Evolutionary conservation across 352 stramenopile genomes (phyloP).

Genomic region (Pythium apleroticum): DNA sequence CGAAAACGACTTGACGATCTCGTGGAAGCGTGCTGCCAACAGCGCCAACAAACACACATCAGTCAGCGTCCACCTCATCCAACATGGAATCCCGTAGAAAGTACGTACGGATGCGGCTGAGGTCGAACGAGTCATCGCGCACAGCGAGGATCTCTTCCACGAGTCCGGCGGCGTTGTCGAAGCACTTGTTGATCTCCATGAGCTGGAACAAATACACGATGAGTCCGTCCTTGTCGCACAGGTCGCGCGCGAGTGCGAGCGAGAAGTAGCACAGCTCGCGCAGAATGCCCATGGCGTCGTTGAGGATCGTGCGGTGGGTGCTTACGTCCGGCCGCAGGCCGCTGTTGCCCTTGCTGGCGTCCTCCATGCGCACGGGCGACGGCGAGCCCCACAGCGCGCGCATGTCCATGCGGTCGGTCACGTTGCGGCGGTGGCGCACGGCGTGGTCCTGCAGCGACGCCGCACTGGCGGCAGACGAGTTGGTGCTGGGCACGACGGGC

Average conservation of each 20-base stretch:
- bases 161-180: constrained; percentile 88
- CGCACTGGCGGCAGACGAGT: constrained; percentile 1
- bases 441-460: constrained; percentile 8
- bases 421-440: constrained; percentile 28
- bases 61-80: background rate
- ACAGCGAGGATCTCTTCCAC: constrained; percentile 94
- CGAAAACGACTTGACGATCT: constrained; percentile 86
- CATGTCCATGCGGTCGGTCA: constrained; percentile 46
- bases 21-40: constrained; percentile 86
- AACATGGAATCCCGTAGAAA: too few relatives aligned
- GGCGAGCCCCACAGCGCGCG: constrained; percentile 58
- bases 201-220: constrained; percentile 94
- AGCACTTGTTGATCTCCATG: constrained; percentile 86
- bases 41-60: constrained; percentile 14
- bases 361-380: constrained; percentile 30
- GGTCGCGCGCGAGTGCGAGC: constrained; percentile 53
- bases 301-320: constrained; percentile 56
- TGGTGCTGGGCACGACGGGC: background rate
- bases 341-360: constrained; percentile 32
- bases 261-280: constrained; percentile 86
- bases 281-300: constrained; percentile 78
- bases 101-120: constrained; percentile 75
- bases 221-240: constrained; percentile 84
- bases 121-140: constrained; percentile 74
- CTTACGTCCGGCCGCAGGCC: constrained; percentile 38